Evolutionary conservation across 148 eudicot genomes (phyloP), one percentile per base, ranked within the genome.

Genomic region (Cornus kousa): DNA sequence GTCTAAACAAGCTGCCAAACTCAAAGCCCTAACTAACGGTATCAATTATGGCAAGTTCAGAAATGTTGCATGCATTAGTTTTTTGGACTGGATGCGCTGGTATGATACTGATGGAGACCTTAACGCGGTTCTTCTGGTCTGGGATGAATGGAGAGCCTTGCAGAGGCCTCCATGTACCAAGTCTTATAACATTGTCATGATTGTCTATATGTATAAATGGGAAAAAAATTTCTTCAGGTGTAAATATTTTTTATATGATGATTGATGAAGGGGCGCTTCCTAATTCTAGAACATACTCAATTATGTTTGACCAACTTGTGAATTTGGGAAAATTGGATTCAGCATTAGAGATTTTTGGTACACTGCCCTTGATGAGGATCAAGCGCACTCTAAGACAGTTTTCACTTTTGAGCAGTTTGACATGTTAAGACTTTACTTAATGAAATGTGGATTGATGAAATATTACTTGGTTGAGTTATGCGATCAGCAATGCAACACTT

Each of bases 281-380:
- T 16, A 95, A 93, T 85, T 82, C 91, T 14, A 85, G 97, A 71
- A 95, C 99, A 5, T 95, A 85, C 78, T 91, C 97, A 5, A 83
- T 93, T 76, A 84, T 95, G 43, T 83, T 95, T 24, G 90, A 93
- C 75, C 98, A 95, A 86, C 94, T 95, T 65, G 81, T 93, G 68
- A 86, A 85, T 35, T 80, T 79, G 4, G 86, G 87, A 80, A 86
- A 89, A 66, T 79, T 84, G 31, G 90, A 90, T 73, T 68, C 81
- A 48, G 92, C 91, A 40, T 78, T 84, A 80, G 82, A 62, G 66
- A 62, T 62, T 20, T 62, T 62, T 62, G 5, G 23, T 10, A 62
- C 66, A 62, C 23, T 62, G 66, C 66, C 23, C 23, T 62, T n/a
- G 22, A 62, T 62, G 66, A 91, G 96, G 82, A 82, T 91, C 17